phyloP scores from a whole-genome alignment of 306 rosid genomes.

The Vigna hirtella region DNA sequence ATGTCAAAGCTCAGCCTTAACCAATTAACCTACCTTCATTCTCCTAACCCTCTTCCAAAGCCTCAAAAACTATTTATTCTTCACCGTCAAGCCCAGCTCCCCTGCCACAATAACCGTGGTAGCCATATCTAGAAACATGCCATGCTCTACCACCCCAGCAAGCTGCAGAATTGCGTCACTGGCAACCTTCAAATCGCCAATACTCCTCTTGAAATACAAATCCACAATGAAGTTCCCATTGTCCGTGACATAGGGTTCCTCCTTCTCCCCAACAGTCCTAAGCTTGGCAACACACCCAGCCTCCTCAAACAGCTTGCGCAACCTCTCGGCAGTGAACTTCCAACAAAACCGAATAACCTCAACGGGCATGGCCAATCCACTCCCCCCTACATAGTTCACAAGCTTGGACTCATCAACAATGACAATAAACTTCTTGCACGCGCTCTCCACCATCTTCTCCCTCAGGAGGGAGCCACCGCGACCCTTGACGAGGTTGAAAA shows the following conservation, averaged over 20 bases:
- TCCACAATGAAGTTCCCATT: constrained; percentile 80
- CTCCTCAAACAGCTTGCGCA: constrained; percentile 56
- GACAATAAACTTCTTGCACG: constrained; percentile 70
- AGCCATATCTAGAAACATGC: constrained; percentile 89
- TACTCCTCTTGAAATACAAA: constrained; percentile 66
- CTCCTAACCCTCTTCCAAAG: neutral
- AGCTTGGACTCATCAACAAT: constrained; percentile 88
- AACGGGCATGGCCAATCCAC: constrained; percentile 87
- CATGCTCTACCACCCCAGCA: constrained; percentile 91
- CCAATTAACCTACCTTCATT: constrained; percentile 40
- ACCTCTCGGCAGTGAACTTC: constrained; percentile 68
- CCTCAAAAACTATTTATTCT: constrained; percentile 49
- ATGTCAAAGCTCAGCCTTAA: constrained; percentile 25
- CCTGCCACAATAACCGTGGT: constrained; percentile 89
- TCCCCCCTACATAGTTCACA: constrained; percentile 71
- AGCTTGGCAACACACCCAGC: constrained; percentile 77
- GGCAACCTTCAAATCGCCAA: constrained; percentile 83
- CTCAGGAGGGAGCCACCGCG: constrained; percentile 88
- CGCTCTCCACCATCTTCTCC: constrained; percentile 88
- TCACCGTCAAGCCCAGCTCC: constrained; percentile 75
- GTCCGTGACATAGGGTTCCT: constrained; percentile 73
- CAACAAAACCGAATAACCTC: constrained; percentile 82
- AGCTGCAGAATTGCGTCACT: constrained; percentile 76
- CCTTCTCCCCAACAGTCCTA: constrained; percentile 52
- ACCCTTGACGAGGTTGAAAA: constrained; percentile 77